Evolutionary conservation across 495 filamentous ascomycete species (phyloP), one percentile per base, ranked within the genome.

Genomic region (Penicillium paxilli): DNA sequence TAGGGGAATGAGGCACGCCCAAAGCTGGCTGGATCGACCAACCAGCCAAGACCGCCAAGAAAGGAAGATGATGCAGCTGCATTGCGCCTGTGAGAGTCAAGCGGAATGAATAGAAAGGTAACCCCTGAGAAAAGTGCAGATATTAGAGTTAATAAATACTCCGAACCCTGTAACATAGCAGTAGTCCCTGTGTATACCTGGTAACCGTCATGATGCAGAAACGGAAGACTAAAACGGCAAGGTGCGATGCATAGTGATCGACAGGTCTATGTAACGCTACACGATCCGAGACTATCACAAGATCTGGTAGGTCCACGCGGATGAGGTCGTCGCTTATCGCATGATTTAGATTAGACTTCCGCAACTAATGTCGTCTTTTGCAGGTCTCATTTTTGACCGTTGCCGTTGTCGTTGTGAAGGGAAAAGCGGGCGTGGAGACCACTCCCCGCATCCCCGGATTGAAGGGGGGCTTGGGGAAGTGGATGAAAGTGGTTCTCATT

Each of bases 11-110:
- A 21, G 62, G 59, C 57, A 64, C 54, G 44, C 44, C 56, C 14
- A 52, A 54, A 48, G 49, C 50, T 42, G 59, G 55, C 49, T 59
- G 64, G 30, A 62, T 24, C n/a, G 52, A 32, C 32, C 48, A 57
- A 35, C 57, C 38, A 26, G 57, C 57, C 40, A 63, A 35, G 12
- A 44, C 56, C 21, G 60, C 57, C 57, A 64, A 52, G 41, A 58
- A 37, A 14, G 63, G 53, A 20, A 66, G 30, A 37, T 47, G 23
- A 9, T 55, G 51, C 16, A 60, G 26, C 54, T 59, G 53, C 63
- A 65, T 65, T 5, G 11, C 42, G 47, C 35, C 16, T 14, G 46
- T 30, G n/a, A 1, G 46, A 49, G 28, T 21, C 16, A 33, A 41
- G 26, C n/a, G 12, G 44, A 44, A 8, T 21, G 20, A 47, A 6